Conservation (phyloP, 768 basidiomycete species). For the Suillus americanus region DNA sequence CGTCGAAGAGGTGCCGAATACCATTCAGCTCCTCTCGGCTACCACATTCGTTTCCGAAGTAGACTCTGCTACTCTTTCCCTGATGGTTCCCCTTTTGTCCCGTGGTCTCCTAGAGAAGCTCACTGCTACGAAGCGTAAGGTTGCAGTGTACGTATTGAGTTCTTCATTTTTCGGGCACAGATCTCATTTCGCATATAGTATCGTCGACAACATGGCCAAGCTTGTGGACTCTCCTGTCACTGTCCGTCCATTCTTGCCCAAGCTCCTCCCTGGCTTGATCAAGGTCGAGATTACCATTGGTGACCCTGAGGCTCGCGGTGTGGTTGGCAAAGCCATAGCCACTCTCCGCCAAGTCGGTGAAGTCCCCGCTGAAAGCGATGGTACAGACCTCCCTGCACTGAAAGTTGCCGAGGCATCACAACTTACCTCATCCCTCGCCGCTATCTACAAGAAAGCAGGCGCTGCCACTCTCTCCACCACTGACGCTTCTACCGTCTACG, state of each 20-base stretch:
- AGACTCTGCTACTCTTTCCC: constrained; percentile 93
- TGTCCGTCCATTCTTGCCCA: constrained; percentile 95
- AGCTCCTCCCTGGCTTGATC: constrained; percentile 91
- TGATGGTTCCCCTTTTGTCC: constrained; percentile 94
- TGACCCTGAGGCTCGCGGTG: constrained; percentile 96
- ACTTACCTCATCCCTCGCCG: constrained; percentile 63
- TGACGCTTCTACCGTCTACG: constrained; percentile 65
- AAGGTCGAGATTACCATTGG: constrained; percentile 94
- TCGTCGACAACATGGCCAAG: constrained; percentile 98
- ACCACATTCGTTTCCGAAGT: constrained; percentile 99
- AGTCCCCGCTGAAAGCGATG: constrained; percentile 81
- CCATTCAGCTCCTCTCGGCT: constrained; percentile 91
- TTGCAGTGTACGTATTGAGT: constrained; percentile 76
- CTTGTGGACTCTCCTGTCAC: constrained; percentile 94
- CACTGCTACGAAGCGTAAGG: constrained; percentile 95
- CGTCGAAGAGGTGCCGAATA: constrained; percentile 97
- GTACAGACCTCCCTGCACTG: constrained; percentile 86
- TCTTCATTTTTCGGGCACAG: constrained; percentile 14
- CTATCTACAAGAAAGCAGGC: constrained; percentile 85
- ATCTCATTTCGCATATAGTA: constrained; percentile 46
- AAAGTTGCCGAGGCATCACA: constrained; percentile 72
- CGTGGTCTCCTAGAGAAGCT: constrained; percentile 95
- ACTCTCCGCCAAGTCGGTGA: constrained; percentile 96
- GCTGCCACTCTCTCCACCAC: constrained; percentile 54
- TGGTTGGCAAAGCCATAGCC: constrained; percentile 87